Evolutionary conservation across 176 grass and related monocot species (phyloP), one percentile per base, ranked within the genome.

Genomic region (Metroxylon sagu): DNA sequence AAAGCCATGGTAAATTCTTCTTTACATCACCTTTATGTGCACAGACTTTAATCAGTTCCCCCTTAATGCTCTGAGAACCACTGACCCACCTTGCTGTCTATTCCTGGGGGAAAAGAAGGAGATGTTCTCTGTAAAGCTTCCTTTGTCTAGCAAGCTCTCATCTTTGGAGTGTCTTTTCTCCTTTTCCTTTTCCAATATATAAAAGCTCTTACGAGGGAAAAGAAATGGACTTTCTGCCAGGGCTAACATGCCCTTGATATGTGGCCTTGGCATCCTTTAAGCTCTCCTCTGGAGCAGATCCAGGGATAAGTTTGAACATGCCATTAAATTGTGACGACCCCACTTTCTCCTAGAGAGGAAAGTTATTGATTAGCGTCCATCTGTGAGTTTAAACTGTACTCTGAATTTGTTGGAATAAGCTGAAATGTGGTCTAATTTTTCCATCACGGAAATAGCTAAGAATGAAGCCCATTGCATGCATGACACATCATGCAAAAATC

Each of bases 101-200:
- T 48, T 64, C 17, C 53, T 61, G 74, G 50, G 59, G 60, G 69
- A 89, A 73, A 70, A 67, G 62, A 75, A 64, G 73, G 48, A 84
- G 81, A 72, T 85, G 81, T 89, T 85, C 74, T 75, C 86, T 89
- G 86, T 81, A 89, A 89, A 89, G 86, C 77, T 72, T 81, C 81
- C 74, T 81, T 89, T 89, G 84, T 87, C 84, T 74, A 78, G 75
- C 79, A 62, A 67, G 61, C 73, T 82, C 84, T 56, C 74, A 77
- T 82, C 75, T 87, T 87, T 87, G 79, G 84, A 85, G 81, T 68
- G 74, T 72, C 81, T 75, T 85, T 81, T 81, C 80, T 65, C 61
- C 85, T 81, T 89, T 81, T 75, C 62, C 86, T 59, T 81, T 89
- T 78, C 70, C 77, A 71, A 81, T 72, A 84, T 62, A 5, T 64